Evolutionary conservation across 2,329 filamentous ascomycete genomes (phyloP).

Genomic region (Leptographium procerum): DNA sequence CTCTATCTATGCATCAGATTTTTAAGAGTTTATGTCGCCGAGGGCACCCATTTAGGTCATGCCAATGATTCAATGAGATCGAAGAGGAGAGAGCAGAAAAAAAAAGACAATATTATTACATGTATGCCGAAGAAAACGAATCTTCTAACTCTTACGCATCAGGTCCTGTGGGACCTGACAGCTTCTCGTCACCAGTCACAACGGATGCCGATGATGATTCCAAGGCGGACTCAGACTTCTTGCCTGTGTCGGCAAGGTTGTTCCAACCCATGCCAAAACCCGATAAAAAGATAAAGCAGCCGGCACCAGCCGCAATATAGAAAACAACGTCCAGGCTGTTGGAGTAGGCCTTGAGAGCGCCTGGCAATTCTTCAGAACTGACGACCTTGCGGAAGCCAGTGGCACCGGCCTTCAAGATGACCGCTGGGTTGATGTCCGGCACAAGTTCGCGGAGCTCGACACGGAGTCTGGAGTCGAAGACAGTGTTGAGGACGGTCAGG

Average conservation of each 20-base stretch:
- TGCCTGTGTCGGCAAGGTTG: constrained; percentile 26
- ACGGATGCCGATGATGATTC: neutral
- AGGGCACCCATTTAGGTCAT: no score
- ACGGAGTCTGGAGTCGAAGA: constrained; percentile 33
- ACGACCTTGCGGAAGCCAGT: constrained; percentile 23
- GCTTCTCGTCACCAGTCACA: neutral
- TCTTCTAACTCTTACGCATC: no score
- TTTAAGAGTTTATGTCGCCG: no score
- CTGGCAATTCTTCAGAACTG: constrained; percentile 16
- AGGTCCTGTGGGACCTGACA: neutral
- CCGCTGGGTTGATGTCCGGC: constrained; percentile 1
- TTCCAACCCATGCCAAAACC: constrained; percentile 35
- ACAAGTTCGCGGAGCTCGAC: constrained; percentile 1
- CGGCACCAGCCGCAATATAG: constrained; percentile 25
- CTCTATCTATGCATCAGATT: neutral
- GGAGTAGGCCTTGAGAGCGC: constrained; percentile 26
- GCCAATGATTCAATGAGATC: neutral
- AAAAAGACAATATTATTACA: neutral
- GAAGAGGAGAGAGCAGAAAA: neutral
- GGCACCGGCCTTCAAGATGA: constrained; percentile 10
- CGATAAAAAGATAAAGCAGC: constrained; percentile 23
- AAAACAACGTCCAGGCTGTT: constrained; percentile 25
- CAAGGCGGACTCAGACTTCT: neutral
- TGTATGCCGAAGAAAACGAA: neutral
- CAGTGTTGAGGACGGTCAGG: constrained; percentile 37